A percentile compares a stretch with the other conserved stretches of the same genome.
phyloP scores from a whole-genome alignment of 2,329 filamentous ascomycete genomes.

The Verticillium longisporum region DNA sequence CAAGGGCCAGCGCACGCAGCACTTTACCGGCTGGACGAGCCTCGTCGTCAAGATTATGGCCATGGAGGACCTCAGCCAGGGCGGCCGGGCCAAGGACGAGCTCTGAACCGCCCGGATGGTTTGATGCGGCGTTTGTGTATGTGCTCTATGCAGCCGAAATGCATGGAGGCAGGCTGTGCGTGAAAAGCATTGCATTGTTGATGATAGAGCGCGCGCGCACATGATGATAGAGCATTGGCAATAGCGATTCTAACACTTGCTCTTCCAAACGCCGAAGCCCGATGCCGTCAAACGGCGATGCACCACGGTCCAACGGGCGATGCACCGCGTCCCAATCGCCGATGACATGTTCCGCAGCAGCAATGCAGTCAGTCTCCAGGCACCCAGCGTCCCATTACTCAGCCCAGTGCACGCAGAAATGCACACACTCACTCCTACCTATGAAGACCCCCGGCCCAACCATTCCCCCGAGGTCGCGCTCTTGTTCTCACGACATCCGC shows the following conservation, averaged over 20 bases:
- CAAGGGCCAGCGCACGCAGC: conserved; percentile 88
- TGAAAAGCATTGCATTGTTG: background rate
- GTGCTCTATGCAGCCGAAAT: background rate
- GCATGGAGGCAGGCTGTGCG: background rate
- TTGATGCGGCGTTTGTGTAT: background rate
- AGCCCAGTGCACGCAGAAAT: background rate
- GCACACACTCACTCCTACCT: background rate
- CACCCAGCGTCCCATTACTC: background rate
- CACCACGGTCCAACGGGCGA: too few relatives aligned
- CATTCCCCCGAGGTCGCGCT: background rate
- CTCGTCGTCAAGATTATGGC: conserved; percentile 95
- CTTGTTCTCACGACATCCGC: background rate
- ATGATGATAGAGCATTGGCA: too few relatives aligned
- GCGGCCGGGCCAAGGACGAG: conserved; percentile 35
- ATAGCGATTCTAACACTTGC: too few relatives aligned
- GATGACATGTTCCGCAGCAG: too few relatives aligned
- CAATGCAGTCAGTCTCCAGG: too few relatives aligned
- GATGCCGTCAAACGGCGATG: too few relatives aligned
- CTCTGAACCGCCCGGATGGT: conserved; percentile 24
- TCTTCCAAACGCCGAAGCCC: too few relatives aligned
- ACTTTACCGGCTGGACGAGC: conserved; percentile 99
- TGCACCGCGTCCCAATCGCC: too few relatives aligned
- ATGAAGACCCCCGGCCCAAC: background rate
- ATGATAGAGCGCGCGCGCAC: too few relatives aligned
- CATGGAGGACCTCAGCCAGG: conserved; percentile 63